Evolutionary conservation across 148 eudicot species (phyloP), one percentile per base, ranked within the genome.

Genomic region (Silene latifolia): DNA sequence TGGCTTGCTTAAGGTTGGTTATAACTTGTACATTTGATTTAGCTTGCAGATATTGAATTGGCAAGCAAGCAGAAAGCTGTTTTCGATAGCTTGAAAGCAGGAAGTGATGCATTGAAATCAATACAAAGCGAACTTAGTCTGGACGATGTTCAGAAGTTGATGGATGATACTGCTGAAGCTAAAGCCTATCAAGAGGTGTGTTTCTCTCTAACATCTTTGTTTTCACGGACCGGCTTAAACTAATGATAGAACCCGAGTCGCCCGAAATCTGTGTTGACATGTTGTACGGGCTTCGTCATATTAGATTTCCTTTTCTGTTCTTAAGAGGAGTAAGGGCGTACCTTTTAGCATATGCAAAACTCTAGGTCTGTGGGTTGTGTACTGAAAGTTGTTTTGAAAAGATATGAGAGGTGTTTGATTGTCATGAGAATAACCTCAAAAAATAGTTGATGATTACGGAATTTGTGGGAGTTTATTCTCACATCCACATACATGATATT

Each of bases 21-120:
- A 20, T 73, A 60, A 73, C 63, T 15, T 44, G 20, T 29, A 32
- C 25, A n/a, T 78, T 74, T 84, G 64, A 25, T 88, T 78, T 85
- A 95, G 99, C 85, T 95, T 87, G 93, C 96, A 86, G 99, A 95
- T 92, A 91, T 95, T 83, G 99, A 95, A 86, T 79, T 95, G 71
- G 80, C 97, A 72, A 92, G 97, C 92, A 95, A 92, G 85, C 99
- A 95, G 71, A 95, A 90, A 84, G 91, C 97, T 79, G 99, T 92
- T 12, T 92, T 85, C 76, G 99, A 95, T 76, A 95, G 99, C 80
- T 86, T 92, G 81, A 85, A 90, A 76, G 80, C 96, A 35, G 98
- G 98, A 65, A 92, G 76, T 69, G 81, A 75, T 76, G 99, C 99
- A 72, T 89, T 95, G 73, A 92, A 95, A 84, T 96, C 96, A 56